Conservation (phyloP, 148 eudicot genomes). For the Mesembryanthemum crystallinum region DNA sequence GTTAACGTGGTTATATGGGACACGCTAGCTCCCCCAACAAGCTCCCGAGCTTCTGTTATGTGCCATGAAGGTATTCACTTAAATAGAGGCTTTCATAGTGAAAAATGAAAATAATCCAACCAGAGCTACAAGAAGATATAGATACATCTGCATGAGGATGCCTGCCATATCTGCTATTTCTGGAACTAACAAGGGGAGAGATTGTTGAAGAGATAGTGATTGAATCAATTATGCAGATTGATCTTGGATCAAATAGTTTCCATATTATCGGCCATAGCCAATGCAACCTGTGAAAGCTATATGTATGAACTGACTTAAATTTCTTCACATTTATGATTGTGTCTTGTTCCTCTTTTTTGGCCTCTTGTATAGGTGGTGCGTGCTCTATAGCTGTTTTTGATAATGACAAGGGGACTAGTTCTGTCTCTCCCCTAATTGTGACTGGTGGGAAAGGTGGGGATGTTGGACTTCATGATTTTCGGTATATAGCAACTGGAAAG, state of each 20-base stretch:
- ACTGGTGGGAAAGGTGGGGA: slow-evolving; percentile 97
- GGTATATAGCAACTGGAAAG: slow-evolving; percentile 97
- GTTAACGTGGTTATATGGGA: slow-evolving; percentile 94
- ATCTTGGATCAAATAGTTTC: background rate
- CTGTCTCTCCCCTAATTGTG: slow-evolving; percentile 87
- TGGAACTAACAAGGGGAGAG: background rate
- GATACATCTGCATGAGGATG: background rate
- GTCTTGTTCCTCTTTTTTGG: slow-evolving; percentile 4
- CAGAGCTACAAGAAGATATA: background rate
- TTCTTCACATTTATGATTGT: background rate
- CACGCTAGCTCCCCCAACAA: slow-evolving; percentile 89
- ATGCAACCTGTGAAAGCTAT: background rate
- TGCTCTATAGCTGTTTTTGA: slow-evolving; percentile 85
- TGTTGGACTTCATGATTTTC: slow-evolving; percentile 98
- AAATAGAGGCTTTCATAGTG: no score
- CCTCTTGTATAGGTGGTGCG: slow-evolving; percentile 71
- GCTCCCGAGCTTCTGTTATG: slow-evolving; percentile 96
- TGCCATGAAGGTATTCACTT: slow-evolving; percentile 86
- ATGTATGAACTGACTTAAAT: background rate
- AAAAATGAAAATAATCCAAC: no score
- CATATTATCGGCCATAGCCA: background rate
- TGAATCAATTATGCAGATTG: background rate
- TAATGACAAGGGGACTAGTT: slow-evolving; percentile 91
- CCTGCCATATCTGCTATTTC: background rate
- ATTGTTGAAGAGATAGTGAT: background rate